Evolutionary conservation across 495 filamentous ascomycete species (phyloP).

Genomic region (Platismatia glauca): DNA sequence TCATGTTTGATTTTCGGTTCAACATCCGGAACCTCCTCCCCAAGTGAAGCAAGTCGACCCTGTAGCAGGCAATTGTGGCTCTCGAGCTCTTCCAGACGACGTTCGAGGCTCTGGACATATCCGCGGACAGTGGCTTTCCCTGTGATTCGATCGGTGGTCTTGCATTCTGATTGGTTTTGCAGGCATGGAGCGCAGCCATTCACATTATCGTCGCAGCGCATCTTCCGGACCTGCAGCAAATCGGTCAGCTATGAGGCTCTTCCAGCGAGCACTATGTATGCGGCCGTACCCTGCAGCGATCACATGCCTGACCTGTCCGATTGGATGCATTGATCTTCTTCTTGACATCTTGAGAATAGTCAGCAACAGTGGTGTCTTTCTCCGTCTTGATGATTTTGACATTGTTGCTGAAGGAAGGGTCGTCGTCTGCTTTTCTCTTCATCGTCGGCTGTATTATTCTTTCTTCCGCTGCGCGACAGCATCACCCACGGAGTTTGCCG

Average conservation of each 20-base stretch:
- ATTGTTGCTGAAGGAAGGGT: constrained; percentile 14
- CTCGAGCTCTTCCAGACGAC: constrained; percentile 31
- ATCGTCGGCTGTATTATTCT: constrained; percentile 6
- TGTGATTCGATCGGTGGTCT: constrained; percentile 80
- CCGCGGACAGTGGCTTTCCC: constrained; percentile 70
- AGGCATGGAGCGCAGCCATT: constrained; percentile 69
- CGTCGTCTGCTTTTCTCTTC: constrained; percentile 17
- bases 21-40: constrained; percentile 21
- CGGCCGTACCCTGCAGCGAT: constrained; percentile 70
- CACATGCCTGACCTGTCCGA: constrained; percentile 80
- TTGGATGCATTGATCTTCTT: constrained; percentile 54
- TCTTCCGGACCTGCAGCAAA: constrained; percentile 60
- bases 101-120: constrained; percentile 31
- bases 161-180: constrained; percentile 61
- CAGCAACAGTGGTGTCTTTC: constrained; percentile 35
- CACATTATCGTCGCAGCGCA: constrained; percentile 65
- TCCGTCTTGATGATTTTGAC: constrained; percentile 19
- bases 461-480: not conserved
- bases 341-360: constrained; percentile 61
- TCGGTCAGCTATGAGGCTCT: not conserved
- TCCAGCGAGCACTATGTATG: not conserved
- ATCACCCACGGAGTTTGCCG: constrained; percentile 1
- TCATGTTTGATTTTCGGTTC: constrained; percentile 1
- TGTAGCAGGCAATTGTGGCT: constrained; percentile 45
- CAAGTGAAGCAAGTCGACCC: constrained; percentile 31